phyloP scores from a whole-genome alignment of 257 asterid genomes.

The Cordia subcordata region DNA sequence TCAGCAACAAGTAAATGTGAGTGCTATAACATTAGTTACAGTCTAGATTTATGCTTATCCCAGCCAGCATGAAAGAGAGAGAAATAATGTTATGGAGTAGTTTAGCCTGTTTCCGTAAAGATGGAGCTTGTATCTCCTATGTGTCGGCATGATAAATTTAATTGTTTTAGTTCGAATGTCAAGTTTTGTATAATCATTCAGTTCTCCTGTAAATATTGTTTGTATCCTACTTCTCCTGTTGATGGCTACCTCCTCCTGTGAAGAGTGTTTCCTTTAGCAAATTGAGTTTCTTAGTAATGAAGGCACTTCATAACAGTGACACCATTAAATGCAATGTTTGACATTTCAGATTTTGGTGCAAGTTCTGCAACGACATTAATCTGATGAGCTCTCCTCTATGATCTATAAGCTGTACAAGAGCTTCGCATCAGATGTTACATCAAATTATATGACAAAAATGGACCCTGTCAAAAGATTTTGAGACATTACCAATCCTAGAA shows the following conservation, averaged over 20 bases:
- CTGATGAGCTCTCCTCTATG: too few relatives aligned
- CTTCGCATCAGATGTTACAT: too few relatives aligned
- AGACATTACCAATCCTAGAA: too few relatives aligned
- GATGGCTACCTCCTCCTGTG: conserved; percentile 3
- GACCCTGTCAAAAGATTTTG: too few relatives aligned
- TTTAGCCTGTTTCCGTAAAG: too few relatives aligned
- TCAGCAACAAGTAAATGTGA: background rate
- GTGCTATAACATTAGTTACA: background rate
- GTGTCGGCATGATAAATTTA: background rate
- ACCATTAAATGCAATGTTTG: too few relatives aligned
- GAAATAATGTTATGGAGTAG: conserved; percentile 2
- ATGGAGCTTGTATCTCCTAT: conserved; percentile 4
- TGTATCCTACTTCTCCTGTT: background rate
- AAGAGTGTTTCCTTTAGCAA: background rate
- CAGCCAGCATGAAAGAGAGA: background rate
- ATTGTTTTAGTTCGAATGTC: background rate
- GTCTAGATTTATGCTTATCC: background rate
- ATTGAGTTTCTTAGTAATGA: too few relatives aligned
- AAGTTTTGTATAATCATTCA: background rate
- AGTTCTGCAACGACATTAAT: too few relatives aligned
- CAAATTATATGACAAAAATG: too few relatives aligned
- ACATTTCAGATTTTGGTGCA: too few relatives aligned
- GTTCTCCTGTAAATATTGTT: background rate
- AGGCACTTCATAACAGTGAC: too few relatives aligned
- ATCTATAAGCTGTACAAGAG: too few relatives aligned